Conservation (phyloP, 495 filamentous ascomycete genomes). For the Chaetomidium leptoderma region DNA sequence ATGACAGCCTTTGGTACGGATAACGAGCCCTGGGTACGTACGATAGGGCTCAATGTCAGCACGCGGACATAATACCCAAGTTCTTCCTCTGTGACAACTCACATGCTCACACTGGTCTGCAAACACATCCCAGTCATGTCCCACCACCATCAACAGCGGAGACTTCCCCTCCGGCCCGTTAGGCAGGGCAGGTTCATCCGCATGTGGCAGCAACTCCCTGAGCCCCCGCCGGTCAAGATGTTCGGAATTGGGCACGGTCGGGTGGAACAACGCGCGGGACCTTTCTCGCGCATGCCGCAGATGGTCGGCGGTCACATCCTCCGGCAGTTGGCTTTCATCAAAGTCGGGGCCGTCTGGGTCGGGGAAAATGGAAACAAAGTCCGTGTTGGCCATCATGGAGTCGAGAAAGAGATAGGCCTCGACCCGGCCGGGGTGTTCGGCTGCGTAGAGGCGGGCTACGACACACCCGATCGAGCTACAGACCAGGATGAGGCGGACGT, state of each 20-base stretch:
- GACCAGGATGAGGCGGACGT: slow-evolving; percentile 44
- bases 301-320: slow-evolving; percentile 42
- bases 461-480: slow-evolving; percentile 58
- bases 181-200: slow-evolving; percentile 46
- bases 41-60: not conserved
- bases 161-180: slow-evolving; percentile 32
- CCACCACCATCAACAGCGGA: slow-evolving; percentile 53
- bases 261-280: slow-evolving; percentile 47
- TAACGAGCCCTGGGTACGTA: slow-evolving; percentile 28
- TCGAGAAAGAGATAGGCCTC: slow-evolving; percentile 55
- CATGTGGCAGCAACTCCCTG: slow-evolving; percentile 45
- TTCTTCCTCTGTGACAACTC: slow-evolving; percentile 16
- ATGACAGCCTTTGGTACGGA: slow-evolving; percentile 40
- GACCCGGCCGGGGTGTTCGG: slow-evolving; percentile 41
- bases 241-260: slow-evolving; percentile 52
- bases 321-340: slow-evolving; percentile 38
- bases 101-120: slow-evolving; percentile 46
- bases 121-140: slow-evolving; percentile 58
- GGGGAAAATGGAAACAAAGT: slow-evolving; percentile 57
- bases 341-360: slow-evolving; percentile 54
- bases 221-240: slow-evolving; percentile 51
- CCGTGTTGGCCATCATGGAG: slow-evolving; percentile 57
- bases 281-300: slow-evolving; percentile 43
- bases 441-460: slow-evolving; percentile 53
- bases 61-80: not conserved